A percentile compares a stretch with the other conserved stretches of the same genome.
phyloP scores from a whole-genome alignment of 371 early-diverging fungal species.

The Mucor irregularis region DNA sequence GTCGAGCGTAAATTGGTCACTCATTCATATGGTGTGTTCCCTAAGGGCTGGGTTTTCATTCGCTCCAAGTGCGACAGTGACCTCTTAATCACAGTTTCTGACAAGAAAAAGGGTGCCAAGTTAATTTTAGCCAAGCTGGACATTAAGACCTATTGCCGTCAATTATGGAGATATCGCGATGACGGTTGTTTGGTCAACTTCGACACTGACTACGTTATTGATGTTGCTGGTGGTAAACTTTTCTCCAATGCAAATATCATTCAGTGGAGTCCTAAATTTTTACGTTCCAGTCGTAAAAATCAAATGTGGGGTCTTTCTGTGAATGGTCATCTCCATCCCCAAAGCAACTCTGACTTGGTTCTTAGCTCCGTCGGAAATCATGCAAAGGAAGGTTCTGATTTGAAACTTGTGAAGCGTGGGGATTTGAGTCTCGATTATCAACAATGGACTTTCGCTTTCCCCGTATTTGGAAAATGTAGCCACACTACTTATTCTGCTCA shows the following conservation, averaged over 20 bases:
- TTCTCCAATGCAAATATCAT: conserved; percentile 31
- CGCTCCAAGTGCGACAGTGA: conserved; percentile 38
- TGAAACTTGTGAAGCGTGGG: conserved; percentile 35
- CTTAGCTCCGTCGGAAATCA: conserved; percentile 23
- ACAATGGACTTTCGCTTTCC: conserved; percentile 45
- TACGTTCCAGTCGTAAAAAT: conserved; percentile 40
- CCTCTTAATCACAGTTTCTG: conserved; percentile 33
- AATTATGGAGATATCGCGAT: conserved; percentile 58
- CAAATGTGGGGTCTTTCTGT: conserved; percentile 50
- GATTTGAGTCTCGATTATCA: conserved; percentile 24
- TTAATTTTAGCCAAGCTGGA: conserved; percentile 35
- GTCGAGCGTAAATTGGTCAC: conserved; percentile 37
- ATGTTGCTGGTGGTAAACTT: conserved; percentile 50
- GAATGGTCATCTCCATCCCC: conserved; percentile 45
- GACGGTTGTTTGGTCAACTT: conserved; percentile 56
- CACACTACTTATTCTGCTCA: conserved; percentile 20
- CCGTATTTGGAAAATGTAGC: conserved; percentile 29
- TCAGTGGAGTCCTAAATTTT: conserved; percentile 39
- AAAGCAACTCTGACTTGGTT: conserved; percentile 34
- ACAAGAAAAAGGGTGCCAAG: conserved; percentile 35
- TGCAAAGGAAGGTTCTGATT: conserved; percentile 24
- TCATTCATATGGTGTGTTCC: conserved; percentile 43
- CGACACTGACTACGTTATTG: conserved; percentile 55
- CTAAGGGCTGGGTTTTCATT: conserved; percentile 49
- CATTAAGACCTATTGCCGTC: conserved; percentile 39